Percentiles rank a stretch among this genome's conserved stretches.
Evolutionary conservation across 768 basidiomycete species (phyloP).

Genomic region (Pholiota molesta): DNA sequence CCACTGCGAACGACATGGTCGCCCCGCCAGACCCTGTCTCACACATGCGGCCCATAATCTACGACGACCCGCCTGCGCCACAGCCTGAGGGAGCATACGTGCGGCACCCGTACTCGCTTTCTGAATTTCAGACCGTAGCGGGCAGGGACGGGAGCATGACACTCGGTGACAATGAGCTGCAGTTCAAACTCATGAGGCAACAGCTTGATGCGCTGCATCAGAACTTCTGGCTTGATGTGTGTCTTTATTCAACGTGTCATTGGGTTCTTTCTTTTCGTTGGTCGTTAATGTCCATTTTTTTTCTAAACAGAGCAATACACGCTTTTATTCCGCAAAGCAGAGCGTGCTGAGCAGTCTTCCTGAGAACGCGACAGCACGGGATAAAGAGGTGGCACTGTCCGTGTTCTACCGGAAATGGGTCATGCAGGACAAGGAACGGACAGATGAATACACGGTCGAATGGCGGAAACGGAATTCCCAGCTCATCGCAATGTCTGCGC

Average conservation of each 20-base stretch:
- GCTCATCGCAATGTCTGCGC: constrained; percentile 58
- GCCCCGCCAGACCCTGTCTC: constrained; percentile 81
- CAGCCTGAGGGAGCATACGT: constrained; percentile 34
- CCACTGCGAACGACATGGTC: constrained; percentile 39
- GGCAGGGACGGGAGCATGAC: constrained; percentile 31
- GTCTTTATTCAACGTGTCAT: constrained; percentile 27
- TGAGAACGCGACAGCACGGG: constrained; percentile 45
- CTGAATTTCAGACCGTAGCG: constrained; percentile 54
- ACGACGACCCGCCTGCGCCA: constrained; percentile 56
- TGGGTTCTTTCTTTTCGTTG: constrained; percentile 2
- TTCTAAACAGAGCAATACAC: constrained; percentile 65
- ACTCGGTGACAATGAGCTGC: constrained; percentile 55
- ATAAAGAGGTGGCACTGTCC: constrained; percentile 71
- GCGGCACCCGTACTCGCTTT: constrained; percentile 77
- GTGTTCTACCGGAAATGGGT: constrained; percentile 79
- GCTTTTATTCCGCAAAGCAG: constrained; percentile 75
- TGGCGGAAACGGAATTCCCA: constrained; percentile 67
- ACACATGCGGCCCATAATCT: constrained; percentile 78
- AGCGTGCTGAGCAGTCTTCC: constrained; percentile 61
- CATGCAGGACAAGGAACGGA: constrained; percentile 61
- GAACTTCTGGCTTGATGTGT: constrained; percentile 79
- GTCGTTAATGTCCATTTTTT: not conserved
- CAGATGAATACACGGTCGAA: constrained; percentile 62
- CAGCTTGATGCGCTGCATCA: constrained; percentile 78
- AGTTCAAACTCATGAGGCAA: constrained; percentile 71